Percentiles rank a stretch among this genome's conserved stretches.
Conservation (phyloP, 2,329 filamentous ascomycete species). For the Penicillium freii region DNA sequence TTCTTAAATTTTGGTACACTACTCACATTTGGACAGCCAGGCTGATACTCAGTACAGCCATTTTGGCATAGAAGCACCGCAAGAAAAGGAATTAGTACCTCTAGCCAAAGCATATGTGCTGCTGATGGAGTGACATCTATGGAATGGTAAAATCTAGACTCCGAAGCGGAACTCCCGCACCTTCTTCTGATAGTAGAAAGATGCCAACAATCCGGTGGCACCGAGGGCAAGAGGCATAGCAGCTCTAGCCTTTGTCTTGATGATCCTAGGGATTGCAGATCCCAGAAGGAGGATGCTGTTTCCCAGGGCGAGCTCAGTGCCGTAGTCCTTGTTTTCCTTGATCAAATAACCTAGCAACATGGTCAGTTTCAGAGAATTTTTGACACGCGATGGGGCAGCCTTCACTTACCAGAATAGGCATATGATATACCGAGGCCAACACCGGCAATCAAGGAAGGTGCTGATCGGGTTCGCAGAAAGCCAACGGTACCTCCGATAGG, state of each 20-base stretch:
- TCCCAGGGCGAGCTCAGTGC: slow-evolving; percentile 21
- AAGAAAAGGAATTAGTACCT: neutral
- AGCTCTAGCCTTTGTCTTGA: slow-evolving; percentile 16
- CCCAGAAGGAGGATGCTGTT: slow-evolving; percentile 19
- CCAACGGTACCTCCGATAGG: slow-evolving; percentile 17
- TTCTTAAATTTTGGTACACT: neutral
- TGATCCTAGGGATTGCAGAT: slow-evolving; percentile 11
- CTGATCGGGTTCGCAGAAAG: slow-evolving; percentile 18
- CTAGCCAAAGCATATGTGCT: neutral
- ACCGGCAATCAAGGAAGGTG: slow-evolving; percentile 19
- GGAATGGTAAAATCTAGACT: neutral
- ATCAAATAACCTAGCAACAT: slow-evolving; percentile 15
- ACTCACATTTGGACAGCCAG: neutral
- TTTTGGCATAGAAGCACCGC: neutral
- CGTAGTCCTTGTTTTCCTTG: slow-evolving; percentile 23
- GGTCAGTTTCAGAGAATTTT: neutral
- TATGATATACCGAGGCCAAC: slow-evolving; percentile 20
- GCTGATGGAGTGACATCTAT: neutral
- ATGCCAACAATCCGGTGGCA: slow-evolving; percentile 1
- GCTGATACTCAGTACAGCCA: neutral
- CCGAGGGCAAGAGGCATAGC: slow-evolving; percentile 17
- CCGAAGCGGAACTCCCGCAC: slow-evolving; percentile 4
- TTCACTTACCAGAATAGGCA: slow-evolving; percentile 13
- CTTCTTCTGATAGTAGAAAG: slow-evolving; percentile 8
- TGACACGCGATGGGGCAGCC: rapidly evolving